Base-by-base conservation (phyloP, 2,329 filamentous ascomycete species). In the Lachnellula arida region DNA sequence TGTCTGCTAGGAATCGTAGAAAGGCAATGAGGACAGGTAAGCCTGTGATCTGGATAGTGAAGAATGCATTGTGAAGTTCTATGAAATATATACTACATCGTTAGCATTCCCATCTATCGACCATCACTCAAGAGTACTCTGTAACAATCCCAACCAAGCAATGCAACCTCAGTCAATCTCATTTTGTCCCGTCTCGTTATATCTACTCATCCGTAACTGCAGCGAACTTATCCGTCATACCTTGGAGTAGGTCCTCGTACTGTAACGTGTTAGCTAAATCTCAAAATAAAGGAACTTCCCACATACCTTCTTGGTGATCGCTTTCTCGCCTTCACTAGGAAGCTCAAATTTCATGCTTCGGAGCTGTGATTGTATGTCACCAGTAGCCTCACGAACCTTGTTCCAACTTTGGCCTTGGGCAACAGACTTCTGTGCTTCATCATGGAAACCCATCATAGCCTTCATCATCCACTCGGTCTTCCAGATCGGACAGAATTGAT, bases 391-490 rank as follows among this genome's bases (percentile, higher is more conserved):
- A 65, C 93, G 86, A 54, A 99, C 88, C 82, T 96, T 97, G 71
- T 80, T 78, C 94, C 94, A 99, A 75, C 78, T 87, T 75, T 93
- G 88, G 59, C 94, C 94, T 74, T 96, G 91, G 5, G 88, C 81
- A 70, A 99, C 83, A 6, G 91, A 91, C 83, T 97, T 97, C 74
- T 97, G 93, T 23, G 91, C 87, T 79, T 99, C 94, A 69, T 99
- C 95, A 72, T 97, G 91, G 83, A 93, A 99, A 56, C 87, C 89
- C 80, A 99, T 89, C 86, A 99, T 97, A 62, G 91, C 88, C 83
- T 96, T 97, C 94, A 99, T 99, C 94, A 99, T 97, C 87, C 94
- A 99, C 74, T 96, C 89, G 0, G 94, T 99, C 87, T 99, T 99
- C 94, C 94, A 99, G 70, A 99, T 83, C 49, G 94, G 94, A 72